These are phyloP conservation scores for Saccharomyces mikatae DNA, from an alignment of 805 yeast species.

Conservation along the genomic window DNA sequence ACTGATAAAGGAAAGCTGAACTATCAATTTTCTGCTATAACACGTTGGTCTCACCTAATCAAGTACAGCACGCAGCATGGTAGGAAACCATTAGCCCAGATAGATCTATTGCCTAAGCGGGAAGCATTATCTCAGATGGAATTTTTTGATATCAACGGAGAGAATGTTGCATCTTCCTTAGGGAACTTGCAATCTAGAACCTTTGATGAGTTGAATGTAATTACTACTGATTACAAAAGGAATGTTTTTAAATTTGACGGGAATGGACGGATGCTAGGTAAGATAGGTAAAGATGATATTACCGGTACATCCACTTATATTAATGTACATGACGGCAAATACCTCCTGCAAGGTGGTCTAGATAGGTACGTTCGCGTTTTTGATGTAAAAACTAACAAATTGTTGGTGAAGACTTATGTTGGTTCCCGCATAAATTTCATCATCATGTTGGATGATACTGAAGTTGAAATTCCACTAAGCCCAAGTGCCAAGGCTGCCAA, in stretches of 20 bases:
- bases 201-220: slow-evolving; percentile 35
- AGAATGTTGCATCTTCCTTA: slow-evolving; percentile 6
- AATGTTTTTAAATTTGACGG: slow-evolving; percentile 51
- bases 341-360: slow-evolving; percentile 71
- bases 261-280: slow-evolving; percentile 52
- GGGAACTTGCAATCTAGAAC: slow-evolving; percentile 16
- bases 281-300: slow-evolving; percentile 71
- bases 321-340: slow-evolving; percentile 28
- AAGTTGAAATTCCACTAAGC: slow-evolving; percentile 29
- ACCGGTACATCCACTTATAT: slow-evolving; percentile 39
- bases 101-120: slow-evolving; percentile 22
- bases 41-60: slow-evolving; percentile 51
- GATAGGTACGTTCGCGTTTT: slow-evolving; percentile 81
- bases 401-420: slow-evolving; percentile 59
- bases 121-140: slow-evolving; percentile 23
- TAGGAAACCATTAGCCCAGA: slow-evolving; percentile 50
- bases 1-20: slow-evolving; percentile 24
- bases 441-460: slow-evolving; percentile 28
- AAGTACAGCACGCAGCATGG: slow-evolving; percentile 62
- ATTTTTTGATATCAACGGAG: slow-evolving; percentile 4
- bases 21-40: slow-evolving; percentile 51
- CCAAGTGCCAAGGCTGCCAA: slow-evolving; percentile 10
- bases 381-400: slow-evolving; percentile 49
- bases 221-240: slow-evolving; percentile 67
- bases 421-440: slow-evolving; percentile 53